Evolutionary conservation across 345 rosid species (phyloP).

Genomic region (Lepidium africanum): DNA sequence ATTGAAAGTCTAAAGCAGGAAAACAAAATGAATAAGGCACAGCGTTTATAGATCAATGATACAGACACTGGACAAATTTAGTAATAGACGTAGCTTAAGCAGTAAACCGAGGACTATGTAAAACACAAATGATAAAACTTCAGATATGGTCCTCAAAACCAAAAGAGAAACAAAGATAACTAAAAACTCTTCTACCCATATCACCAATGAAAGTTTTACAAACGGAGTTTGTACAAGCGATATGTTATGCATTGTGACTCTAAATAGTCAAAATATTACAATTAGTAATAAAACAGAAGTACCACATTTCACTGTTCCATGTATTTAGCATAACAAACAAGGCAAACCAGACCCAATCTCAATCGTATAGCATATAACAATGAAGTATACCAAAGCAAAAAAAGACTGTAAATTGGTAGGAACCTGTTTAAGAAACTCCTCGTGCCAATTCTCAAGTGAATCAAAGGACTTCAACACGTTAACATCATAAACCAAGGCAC

Average conservation of each 20-base stretch:
- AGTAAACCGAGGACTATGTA: neutral
- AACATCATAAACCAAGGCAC: constrained; percentile 89
- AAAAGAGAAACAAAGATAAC: neutral
- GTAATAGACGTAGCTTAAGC: neutral
- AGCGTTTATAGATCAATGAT: neutral
- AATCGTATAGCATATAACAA: neutral
- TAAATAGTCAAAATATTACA: neutral
- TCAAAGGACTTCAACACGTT: constrained; percentile 86
- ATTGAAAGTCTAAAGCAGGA: neutral
- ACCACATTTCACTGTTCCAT: neutral
- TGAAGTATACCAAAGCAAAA: neutral
- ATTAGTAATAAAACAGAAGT: neutral
- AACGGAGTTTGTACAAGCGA: neutral
- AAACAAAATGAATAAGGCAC: neutral
- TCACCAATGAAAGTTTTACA: neutral
- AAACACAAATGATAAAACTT: neutral
- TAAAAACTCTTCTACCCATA: neutral
- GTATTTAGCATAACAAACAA: neutral
- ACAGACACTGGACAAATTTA: neutral
- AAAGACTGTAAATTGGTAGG: neutral
- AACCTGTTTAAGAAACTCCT: constrained; percentile 98
- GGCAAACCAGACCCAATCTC: neutral
- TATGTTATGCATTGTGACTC: neutral
- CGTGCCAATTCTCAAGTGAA: constrained; percentile 91
- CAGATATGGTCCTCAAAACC: neutral